phyloP scores from a whole-genome alignment of 306 rosid species.

The Lithocarpus polystachyus region DNA sequence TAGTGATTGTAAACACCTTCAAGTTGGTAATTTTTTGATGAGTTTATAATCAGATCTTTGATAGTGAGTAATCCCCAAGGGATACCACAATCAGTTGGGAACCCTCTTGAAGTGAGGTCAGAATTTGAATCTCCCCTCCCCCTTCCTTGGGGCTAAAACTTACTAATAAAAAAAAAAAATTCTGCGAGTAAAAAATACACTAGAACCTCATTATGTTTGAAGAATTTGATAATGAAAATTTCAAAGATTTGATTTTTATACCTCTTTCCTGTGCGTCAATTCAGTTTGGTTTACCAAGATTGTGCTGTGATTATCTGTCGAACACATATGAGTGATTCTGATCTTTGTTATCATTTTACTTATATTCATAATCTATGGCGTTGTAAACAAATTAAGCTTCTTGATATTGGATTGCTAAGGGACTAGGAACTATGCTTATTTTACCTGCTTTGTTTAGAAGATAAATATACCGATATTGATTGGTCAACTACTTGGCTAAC shows the following conservation, averaged over 20 bases:
- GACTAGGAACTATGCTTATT: background rate
- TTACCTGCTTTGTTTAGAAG: background rate
- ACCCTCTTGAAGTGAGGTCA: no score
- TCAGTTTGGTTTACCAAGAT: background rate
- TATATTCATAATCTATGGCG: background rate
- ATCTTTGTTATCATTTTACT: background rate
- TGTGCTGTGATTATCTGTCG: background rate
- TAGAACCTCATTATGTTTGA: background rate
- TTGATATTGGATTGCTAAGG: background rate
- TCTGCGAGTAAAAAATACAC: background rate
- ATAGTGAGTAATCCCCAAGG: background rate
- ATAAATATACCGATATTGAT: background rate
- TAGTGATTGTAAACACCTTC: background rate
- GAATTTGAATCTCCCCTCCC: no score
- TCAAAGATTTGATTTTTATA: background rate
- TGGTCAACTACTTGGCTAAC: background rate
- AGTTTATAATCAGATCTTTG: background rate
- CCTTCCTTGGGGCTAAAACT: no score
- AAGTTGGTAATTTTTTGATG: background rate
- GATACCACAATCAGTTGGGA: no score
- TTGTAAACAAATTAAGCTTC: background rate
- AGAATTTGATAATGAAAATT: background rate
- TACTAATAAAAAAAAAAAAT: no score
- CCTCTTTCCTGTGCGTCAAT: background rate
- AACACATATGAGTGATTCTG: background rate